Conservation (phyloP, 768 basidiomycete species). For the Coprinopsis sp. region DNA sequence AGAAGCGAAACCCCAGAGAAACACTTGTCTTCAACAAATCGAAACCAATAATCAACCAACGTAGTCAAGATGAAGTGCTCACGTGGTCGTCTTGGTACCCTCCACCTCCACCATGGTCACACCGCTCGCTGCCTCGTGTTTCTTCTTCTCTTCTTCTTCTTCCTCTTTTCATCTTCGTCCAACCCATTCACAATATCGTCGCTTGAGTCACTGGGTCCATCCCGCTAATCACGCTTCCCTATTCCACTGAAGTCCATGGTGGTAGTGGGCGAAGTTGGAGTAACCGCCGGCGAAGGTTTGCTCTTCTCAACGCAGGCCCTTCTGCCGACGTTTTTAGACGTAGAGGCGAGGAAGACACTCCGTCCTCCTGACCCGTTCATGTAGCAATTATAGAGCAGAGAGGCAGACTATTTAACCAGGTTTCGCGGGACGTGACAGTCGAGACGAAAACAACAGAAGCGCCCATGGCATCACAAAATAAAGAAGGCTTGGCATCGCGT, state of each 20-base stretch:
- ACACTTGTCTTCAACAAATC: too few species aligned
- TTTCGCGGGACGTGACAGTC: too few species aligned
- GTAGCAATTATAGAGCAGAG: too few species aligned
- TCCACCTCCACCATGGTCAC: constrained; percentile 52
- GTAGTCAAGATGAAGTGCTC: not conserved
- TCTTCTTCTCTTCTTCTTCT: constrained; percentile 65
- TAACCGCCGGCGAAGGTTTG: constrained; percentile 23
- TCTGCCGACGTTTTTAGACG: constrained; percentile 2
- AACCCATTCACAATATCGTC: constrained; percentile 29
- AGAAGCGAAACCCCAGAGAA: too few species aligned
- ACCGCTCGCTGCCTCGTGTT: constrained; percentile 51
- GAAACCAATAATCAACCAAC: not conserved
- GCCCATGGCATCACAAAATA: too few species aligned
- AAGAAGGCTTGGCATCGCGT: too few species aligned
- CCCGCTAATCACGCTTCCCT: constrained; percentile 5
- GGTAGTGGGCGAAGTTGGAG: not conserved
- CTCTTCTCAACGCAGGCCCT: constrained; percentile 29
- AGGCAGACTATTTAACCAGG: too few species aligned
- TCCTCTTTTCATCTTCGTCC: constrained; percentile 75
- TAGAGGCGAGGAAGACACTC: too few species aligned
- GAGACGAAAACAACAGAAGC: too few species aligned
- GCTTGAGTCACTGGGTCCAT: constrained; percentile 11
- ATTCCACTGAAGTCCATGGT: not conserved
- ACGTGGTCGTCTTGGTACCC: too few species aligned
- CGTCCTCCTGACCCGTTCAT: too few species aligned